Evolutionary conservation across 148 eudicot species (phyloP).

Genomic region (Diospyros kaki): DNA sequence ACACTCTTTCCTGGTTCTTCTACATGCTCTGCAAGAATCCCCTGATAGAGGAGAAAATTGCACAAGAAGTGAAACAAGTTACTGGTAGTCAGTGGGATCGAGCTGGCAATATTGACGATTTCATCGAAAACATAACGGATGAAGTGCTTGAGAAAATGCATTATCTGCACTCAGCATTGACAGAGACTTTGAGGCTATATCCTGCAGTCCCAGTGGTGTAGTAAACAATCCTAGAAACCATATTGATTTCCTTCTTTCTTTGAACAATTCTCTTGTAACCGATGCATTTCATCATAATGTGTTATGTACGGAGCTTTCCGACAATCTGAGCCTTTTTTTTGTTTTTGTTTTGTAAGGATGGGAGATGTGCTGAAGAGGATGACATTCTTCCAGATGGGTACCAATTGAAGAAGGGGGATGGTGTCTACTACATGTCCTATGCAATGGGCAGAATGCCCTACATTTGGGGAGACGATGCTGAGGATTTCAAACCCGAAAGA

Average conservation of each 20-base stretch:
- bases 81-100: conserved; percentile 12
- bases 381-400: conserved; percentile 70
- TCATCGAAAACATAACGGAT: conserved; percentile 16
- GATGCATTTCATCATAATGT: no score
- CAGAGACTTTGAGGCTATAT: conserved; percentile 38
- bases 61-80: conserved; percentile 37
- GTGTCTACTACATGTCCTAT: conserved; percentile 52
- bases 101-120: conserved; percentile 21
- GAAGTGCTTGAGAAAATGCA: conserved; percentile 40
- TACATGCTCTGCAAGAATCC: conserved; percentile 69
- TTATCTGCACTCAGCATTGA: conserved; percentile 39
- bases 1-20: conserved; percentile 67
- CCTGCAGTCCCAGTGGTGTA: conserved; percentile 43
- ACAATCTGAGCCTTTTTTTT: no score
- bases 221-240: conserved; percentile 14
- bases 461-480: conserved; percentile 82
- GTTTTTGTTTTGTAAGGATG: conserved; percentile 36
- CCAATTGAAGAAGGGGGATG: conserved; percentile 58
- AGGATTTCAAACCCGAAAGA: conserved; percentile 74
- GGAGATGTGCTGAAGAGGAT: conserved; percentile 52
- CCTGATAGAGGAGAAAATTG: conserved; percentile 49
- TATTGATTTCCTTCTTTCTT: not conserved
- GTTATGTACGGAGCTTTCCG: no score
- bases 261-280: not conserved
- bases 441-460: conserved; percentile 72